These are phyloP conservation scores for Geosmithia putterillii DNA, from an alignment of 2,329 filamentous ascomycete species.

Conservation along the genomic window DNA sequence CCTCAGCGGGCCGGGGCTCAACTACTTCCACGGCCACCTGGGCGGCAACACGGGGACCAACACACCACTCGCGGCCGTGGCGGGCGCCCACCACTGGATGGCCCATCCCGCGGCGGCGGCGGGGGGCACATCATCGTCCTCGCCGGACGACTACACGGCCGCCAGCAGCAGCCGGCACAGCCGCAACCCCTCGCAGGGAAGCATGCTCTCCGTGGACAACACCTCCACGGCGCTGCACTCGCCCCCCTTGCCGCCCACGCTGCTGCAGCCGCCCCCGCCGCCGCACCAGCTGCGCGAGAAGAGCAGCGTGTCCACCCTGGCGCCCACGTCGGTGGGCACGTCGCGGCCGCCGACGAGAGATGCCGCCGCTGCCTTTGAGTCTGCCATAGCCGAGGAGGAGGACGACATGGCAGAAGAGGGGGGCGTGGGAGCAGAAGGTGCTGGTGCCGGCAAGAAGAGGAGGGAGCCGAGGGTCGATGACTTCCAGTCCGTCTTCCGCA, in stretches of 20 bases:
- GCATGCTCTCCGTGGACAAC: slow-evolving; percentile 29
- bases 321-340: slow-evolving; percentile 37
- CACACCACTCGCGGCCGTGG: slow-evolving; percentile 69
- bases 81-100: slow-evolving; percentile 44
- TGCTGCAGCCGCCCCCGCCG: slow-evolving; percentile 19
- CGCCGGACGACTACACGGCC: slow-evolving; percentile 6
- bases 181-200: slow-evolving; percentile 32
- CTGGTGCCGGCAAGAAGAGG: slow-evolving; percentile 19
- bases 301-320: slow-evolving; percentile 49
- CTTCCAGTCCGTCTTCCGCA: slow-evolving; percentile 83
- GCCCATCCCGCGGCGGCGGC: slow-evolving; percentile 5
- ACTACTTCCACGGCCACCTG: slow-evolving; percentile 73
- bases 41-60: slow-evolving; percentile 55
- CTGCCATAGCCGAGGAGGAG: slow-evolving; percentile 25
- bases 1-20: slow-evolving; percentile 62
- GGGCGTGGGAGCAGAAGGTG: slow-evolving; percentile 5
- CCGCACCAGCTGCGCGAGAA: slow-evolving; percentile 35
- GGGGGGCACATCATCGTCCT: slow-evolving; percentile 4
- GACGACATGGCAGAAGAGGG: slow-evolving; percentile 18
- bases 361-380: slow-evolving; percentile 19
- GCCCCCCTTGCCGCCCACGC: slow-evolving; percentile 32
- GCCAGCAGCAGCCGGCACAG: slow-evolving; percentile 19
- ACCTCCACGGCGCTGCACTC: slow-evolving; percentile 17
- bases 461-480: slow-evolving; percentile 67
- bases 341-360: slow-evolving; percentile 49